Evolutionary conservation across 805 yeast species (phyloP), one percentile per base, ranked within the genome.

Genomic region (Wickerhamiella sergipiensis): DNA sequence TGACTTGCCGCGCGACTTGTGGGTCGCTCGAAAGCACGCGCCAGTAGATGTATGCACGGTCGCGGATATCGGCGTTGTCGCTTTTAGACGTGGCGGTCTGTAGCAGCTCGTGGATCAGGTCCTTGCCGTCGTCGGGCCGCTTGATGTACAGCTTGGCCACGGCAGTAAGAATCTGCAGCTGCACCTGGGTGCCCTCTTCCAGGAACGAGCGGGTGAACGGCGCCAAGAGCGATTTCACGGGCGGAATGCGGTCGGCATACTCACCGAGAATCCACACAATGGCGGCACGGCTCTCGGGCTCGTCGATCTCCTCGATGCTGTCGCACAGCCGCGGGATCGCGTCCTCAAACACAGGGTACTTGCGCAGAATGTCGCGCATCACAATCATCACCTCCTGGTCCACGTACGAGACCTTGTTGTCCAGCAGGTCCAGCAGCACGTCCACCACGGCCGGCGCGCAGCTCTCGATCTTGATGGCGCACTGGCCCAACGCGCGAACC

Each of bases 21-120:
- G 81, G 78, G 61, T 90, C 97, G 59, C 87, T 79, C 1, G 94
- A 79, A 10, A 89, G 67, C 45, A 89, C 64, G 50, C 95, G 75
- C 95, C 95, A 86, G 68, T 89, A 89, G 59, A 87, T 81, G 62
- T 73, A 85, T 0, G 92, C 95, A 46, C 96, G 68, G 61, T 86
- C 95, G 55, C 96, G 73, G 17, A 88, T 67, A 67, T 89, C 97
- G 0, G 96, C 95, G 60, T 88, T 83, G 58, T 82, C 82, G 10
- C 74, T 73, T 38, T 81, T 83, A 56, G 85, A 89, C 0, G 95
- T 85, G 22, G 87, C 84, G 56, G 72, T 69, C 62, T 80, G 81
- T 53, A 89, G 67, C 1, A 83, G 66, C 61, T 85, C 95, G 82
- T 53, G 96, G 85, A 72, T 89, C 85, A 64, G 81, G 22, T 73